These are phyloP conservation scores for Gastrolobium villosum DNA, from an alignment of 306 rosid species.

Conservation along the genomic window DNA sequence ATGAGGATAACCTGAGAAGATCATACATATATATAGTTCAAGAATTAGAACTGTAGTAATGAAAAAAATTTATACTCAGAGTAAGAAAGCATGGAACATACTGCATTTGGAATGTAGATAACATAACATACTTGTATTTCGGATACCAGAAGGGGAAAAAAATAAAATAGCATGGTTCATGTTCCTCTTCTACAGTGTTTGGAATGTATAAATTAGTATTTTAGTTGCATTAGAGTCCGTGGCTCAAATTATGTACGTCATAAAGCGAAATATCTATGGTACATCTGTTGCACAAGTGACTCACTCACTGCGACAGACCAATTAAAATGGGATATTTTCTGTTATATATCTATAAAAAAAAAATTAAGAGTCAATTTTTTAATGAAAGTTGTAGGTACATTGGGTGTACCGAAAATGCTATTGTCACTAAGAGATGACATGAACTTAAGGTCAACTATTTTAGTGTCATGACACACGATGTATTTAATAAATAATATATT, in stretches of 20 bases:
- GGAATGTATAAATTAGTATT: slow-evolving; percentile 30
- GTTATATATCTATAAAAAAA: too few species aligned
- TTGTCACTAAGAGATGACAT: slow-evolving; percentile 5
- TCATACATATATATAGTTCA: slow-evolving; percentile 51
- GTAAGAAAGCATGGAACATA: too few species aligned
- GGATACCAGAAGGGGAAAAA: background rate
- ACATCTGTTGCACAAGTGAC: too few species aligned
- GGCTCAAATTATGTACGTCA: background rate
- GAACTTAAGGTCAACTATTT: background rate
- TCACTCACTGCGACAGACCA: too few species aligned
- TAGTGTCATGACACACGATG: background rate
- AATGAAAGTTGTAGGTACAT: too few species aligned
- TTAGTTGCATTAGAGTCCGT: background rate
- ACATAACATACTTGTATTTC: too few species aligned
- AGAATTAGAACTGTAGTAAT: background rate
- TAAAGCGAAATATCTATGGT: too few species aligned
- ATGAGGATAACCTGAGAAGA: slow-evolving; percentile 14
- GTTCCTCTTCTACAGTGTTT: slow-evolving; percentile 2
- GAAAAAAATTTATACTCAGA: background rate
- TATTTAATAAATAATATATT: too few species aligned
- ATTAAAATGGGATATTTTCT: too few species aligned
- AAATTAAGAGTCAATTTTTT: too few species aligned
- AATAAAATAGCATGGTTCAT: slow-evolving; percentile 47
- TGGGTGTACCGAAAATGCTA: too few species aligned
- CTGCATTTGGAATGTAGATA: too few species aligned